Percentiles rank a stretch among this genome's conserved stretches.
Evolutionary conservation across 768 basidiomycete genomes (phyloP).

Genomic region (Leccinum pellstonianum): DNA sequence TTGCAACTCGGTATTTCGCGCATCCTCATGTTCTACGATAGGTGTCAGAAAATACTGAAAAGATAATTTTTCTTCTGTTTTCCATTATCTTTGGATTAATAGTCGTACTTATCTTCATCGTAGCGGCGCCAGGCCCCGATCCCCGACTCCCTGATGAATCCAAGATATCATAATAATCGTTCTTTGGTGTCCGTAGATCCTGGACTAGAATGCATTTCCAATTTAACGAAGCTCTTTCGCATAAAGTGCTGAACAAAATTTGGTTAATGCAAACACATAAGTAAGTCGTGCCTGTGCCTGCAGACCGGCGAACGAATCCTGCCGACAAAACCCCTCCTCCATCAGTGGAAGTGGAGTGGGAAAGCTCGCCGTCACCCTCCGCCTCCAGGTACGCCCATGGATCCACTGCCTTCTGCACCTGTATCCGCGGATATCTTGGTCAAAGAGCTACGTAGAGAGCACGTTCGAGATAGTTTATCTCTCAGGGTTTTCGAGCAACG

Average conservation of each 20-base stretch:
- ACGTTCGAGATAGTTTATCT: constrained; percentile 10
- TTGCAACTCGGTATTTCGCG: constrained; percentile 70
- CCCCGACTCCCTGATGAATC: no score
- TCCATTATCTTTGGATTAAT: constrained; percentile 68
- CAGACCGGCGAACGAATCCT: no score
- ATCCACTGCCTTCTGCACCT: constrained; percentile 26
- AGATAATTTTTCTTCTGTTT: constrained; percentile 90
- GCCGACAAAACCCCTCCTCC: no score
- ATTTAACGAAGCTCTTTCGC: constrained; percentile 9
- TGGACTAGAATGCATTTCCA: no score
- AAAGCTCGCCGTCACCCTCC: constrained; percentile 69
- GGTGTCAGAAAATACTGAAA: constrained; percentile 96
- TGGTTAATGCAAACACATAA: no score
- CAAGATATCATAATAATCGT: no score
- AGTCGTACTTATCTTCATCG: constrained; percentile 67
- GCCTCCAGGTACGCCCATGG: constrained; percentile 29
- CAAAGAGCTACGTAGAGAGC: constrained; percentile 17
- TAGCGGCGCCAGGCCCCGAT: no score
- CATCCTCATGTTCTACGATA: constrained; percentile 27
- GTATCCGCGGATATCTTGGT: constrained; percentile 34
- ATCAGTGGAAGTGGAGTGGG: no score
- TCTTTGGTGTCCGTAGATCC: no score
- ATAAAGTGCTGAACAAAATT: no score
- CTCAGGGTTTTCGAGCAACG: constrained; percentile 3
- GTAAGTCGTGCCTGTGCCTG: no score